Evolutionary conservation across 306 rosid species (phyloP), one percentile per base, ranked within the genome.

Genomic region (Boehmeria nivea): DNA sequence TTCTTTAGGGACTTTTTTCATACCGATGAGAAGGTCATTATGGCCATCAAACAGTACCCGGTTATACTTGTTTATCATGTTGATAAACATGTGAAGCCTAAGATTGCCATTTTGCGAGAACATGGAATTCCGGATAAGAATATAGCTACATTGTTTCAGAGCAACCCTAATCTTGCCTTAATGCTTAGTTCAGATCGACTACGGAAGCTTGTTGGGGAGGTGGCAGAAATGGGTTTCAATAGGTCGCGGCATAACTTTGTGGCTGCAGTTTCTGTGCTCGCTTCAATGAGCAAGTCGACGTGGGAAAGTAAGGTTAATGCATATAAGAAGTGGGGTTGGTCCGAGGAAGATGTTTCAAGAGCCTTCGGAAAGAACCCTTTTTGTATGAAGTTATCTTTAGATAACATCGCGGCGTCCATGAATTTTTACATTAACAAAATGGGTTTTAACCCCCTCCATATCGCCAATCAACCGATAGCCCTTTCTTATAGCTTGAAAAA

Each of bases 281-380:
- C 12, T 11, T 3, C 47, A 2, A 6, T 74, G 33, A 58, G 40
- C 7, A 51, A 75, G 53, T 36, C 73, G 31, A 57, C 24, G 2
- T 79, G 82, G 89, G 63, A 49, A 6, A 68, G 54, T 2, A 81
- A 74, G 49, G 50, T 76, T 15, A 46, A 54, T 3, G 43, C 23
- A 22, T 85, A 14, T 27, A 82, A 57, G 65, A 72, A 16, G 19
- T 85, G 82, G 89, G 94, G 86, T 14, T 85, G 72, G 73, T 52
- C 76, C 4, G 73, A 82, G 17, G 81, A 72, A 8, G 61, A 60
- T 3, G 44, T 70, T 15, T 19, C 34, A 1, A 8, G 21, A 7
- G 84, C 82, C 3, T 82, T 79, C 47, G 23, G 36, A 51, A 77
- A 3, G 68, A 20, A 33, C 6, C 87, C 95, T 0, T 12, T 23